A percentile compares a stretch with the other conserved stretches of the same genome.
Evolutionary conservation across 2,329 filamentous ascomycete genomes (phyloP).

Genomic region (Colletotrichum karsti): DNA sequence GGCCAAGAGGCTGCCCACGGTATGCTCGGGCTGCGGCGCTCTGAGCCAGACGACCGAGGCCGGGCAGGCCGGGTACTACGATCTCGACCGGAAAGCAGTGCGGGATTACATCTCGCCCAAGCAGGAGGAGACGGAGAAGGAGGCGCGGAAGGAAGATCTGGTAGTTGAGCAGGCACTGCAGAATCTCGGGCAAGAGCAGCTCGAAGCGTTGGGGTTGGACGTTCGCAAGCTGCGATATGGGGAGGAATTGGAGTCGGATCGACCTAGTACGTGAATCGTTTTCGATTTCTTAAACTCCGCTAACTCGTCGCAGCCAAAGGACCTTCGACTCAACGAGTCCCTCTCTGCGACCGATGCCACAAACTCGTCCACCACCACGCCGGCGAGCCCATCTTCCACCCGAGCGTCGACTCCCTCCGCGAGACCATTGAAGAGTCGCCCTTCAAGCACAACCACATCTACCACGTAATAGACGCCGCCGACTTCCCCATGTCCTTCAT

Average conservation of each 20-base stretch:
- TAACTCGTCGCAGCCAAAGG: slow-evolving; percentile 1
- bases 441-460: slow-evolving; percentile 91
- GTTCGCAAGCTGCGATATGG: slow-evolving; percentile 46
- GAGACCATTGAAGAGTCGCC: slow-evolving; percentile 90
- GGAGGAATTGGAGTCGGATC: slow-evolving; percentile 32
- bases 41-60: slow-evolving; percentile 64
- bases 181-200: slow-evolving; percentile 47
- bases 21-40: slow-evolving; percentile 72
- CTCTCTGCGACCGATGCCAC: slow-evolving; percentile 90
- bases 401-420: slow-evolving; percentile 80
- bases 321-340: slow-evolving; percentile 40
- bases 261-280: neutral
- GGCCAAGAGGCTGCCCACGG: slow-evolving; percentile 54
- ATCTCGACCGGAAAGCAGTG: slow-evolving; percentile 59
- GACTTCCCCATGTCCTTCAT: slow-evolving; percentile 96
- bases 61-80: slow-evolving; percentile 65
- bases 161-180: slow-evolving; percentile 57
- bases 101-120: slow-evolving; percentile 53
- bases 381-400: slow-evolving; percentile 79
- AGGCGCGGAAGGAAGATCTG: slow-evolving; percentile 47
- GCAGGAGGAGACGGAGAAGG: slow-evolving; percentile 30
- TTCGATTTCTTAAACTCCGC: neutral
- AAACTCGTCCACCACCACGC: slow-evolving; percentile 78
- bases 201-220: slow-evolving; percentile 57
- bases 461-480: slow-evolving; percentile 93